These are phyloP conservation scores for Epicoccum nigrum DNA, from an alignment of 2,329 filamentous ascomycete species.

Conservation along the genomic window DNA sequence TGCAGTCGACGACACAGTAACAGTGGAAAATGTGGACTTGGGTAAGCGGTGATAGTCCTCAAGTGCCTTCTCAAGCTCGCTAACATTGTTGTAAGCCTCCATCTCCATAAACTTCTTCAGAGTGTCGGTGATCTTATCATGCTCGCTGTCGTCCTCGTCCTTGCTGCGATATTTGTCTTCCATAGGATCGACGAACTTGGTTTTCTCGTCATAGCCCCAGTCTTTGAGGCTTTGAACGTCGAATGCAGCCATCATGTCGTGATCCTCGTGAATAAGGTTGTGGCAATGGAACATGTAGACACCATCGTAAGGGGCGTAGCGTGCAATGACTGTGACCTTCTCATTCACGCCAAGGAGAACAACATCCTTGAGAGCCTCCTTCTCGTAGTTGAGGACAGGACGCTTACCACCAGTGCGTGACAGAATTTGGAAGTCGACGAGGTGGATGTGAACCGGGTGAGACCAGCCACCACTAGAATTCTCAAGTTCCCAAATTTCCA, in stretches of 20 bases:
- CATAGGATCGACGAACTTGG: constrained; percentile 43
- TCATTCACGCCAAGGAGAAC: constrained; percentile 61
- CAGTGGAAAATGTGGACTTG: constrained; percentile 26
- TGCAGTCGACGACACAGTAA: constrained; percentile 5
- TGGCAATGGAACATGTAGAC: constrained; percentile 59
- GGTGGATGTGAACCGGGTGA: constrained; percentile 64
- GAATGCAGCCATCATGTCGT: constrained; percentile 55
- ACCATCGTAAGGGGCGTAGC: constrained; percentile 52
- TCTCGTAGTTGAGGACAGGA: constrained; percentile 59
- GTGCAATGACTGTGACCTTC: constrained; percentile 39
- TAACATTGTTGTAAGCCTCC: constrained; percentile 38
- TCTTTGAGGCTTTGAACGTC: constrained; percentile 47
- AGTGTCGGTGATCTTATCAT: constrained; percentile 32
- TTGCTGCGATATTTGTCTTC: constrained; percentile 38
- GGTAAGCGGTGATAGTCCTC: constrained; percentile 36
- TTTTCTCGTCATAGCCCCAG: constrained; percentile 44
- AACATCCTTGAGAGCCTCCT: constrained; percentile 63
- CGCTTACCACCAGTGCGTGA: constrained; percentile 53
- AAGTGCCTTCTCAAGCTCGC: constrained; percentile 34
- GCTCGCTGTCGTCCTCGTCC: constrained; percentile 27
- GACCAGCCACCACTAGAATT: constrained; percentile 60
- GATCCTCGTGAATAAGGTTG: constrained; percentile 55
- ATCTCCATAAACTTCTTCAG: constrained; percentile 33
- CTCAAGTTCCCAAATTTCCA: constrained; percentile 49
- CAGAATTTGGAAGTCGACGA: constrained; percentile 64